phyloP scores from a whole-genome alignment of 2,329 filamentous ascomycete species.

The Xylariaceae sp. region DNA sequence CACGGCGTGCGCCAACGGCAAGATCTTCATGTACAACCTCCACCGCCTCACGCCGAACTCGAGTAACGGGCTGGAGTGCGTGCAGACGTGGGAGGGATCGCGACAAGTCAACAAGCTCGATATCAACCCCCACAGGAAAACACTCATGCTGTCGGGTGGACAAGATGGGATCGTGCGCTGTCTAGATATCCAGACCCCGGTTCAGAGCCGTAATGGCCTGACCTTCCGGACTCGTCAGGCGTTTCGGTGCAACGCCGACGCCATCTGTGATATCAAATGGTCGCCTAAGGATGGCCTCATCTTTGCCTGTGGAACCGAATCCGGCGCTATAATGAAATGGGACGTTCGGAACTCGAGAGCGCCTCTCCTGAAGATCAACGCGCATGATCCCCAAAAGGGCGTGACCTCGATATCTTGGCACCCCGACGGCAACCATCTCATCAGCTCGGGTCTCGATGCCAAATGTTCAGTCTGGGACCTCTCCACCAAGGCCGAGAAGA shows the following conservation, averaged over 20 bases:
- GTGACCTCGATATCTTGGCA: slow-evolving; percentile 64
- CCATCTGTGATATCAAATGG: slow-evolving; percentile 62
- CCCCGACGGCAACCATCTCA: slow-evolving; percentile 61
- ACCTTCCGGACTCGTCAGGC: slow-evolving; percentile 47
- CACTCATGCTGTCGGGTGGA: slow-evolving; percentile 58
- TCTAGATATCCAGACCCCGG: slow-evolving; percentile 53
- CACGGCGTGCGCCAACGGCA: slow-evolving; percentile 60
- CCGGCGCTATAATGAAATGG: slow-evolving; percentile 60
- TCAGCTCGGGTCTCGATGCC: slow-evolving; percentile 60
- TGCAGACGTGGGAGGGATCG: slow-evolving; percentile 58
- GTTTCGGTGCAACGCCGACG: slow-evolving; percentile 51
- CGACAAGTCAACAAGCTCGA: slow-evolving; percentile 62
- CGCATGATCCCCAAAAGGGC: slow-evolving; percentile 51
- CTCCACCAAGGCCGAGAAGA: slow-evolving; percentile 54
- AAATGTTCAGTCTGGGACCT: slow-evolving; percentile 65
- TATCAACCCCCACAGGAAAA: slow-evolving; percentile 56
- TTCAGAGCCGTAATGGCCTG: slow-evolving; percentile 45
- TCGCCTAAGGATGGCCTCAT: slow-evolving; percentile 57
- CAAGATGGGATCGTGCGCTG: slow-evolving; percentile 61
- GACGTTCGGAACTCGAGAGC: slow-evolving; percentile 53
- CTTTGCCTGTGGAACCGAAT: slow-evolving; percentile 62
- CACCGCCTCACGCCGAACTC: slow-evolving; percentile 39
- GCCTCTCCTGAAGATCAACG: slow-evolving; percentile 56
- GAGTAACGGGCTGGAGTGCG: slow-evolving; percentile 47
- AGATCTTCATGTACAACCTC: slow-evolving; percentile 62